Evolutionary conservation across 1,284 basidiomycete genomes (phyloP), one percentile per base, ranked within the genome.

Genomic region (Irpex sp.): DNA sequence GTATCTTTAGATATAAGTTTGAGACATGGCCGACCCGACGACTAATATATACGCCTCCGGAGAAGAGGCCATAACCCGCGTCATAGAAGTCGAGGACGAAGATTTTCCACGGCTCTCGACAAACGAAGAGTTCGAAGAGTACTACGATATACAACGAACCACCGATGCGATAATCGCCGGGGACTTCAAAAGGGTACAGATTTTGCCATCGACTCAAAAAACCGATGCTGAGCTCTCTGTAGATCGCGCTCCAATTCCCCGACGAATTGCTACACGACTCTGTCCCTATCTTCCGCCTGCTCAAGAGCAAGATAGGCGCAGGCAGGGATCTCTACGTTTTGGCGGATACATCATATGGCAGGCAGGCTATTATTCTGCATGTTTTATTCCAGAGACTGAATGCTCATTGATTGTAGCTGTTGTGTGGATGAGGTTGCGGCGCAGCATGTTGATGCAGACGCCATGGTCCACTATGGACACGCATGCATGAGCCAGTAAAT

Each of bases 381-480:
- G 2, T 17, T n/a, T 4, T 1, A 17, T 17, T 8, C 4, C 15
- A 9, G 17, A 50, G 15, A 50, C 49, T 50, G 19, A 50, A 7
- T 15, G 51, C 56, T 62, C 59, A 64, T 58, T 68, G 50, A 26
- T 57, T 61, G 21, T 58, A 97, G 95, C 70, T 99, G 97, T 73
- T 99, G 97, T 72, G 95, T 97, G 3, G 97, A 99, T 73, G 93
- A 98, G 70, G 91, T 99, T 3, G 93, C 95, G 6, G 96, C 97
- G 4, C 89, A 95, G 67, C 97, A 99, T 73, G 89, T 97, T 50
- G 88, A 96, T 66, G 95, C 96, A 0, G 93, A 98, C 71, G 85
- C 91, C 7, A 83, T 98, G 64, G 89, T 99, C 4, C 97, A 99
- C 73, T 98, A 97, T 71, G 97, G 97, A 0, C 94, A 98, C 78